Base-by-base conservation (phyloP, 1,139 yeast species). In the Insectozyma bohioensis region DNA sequence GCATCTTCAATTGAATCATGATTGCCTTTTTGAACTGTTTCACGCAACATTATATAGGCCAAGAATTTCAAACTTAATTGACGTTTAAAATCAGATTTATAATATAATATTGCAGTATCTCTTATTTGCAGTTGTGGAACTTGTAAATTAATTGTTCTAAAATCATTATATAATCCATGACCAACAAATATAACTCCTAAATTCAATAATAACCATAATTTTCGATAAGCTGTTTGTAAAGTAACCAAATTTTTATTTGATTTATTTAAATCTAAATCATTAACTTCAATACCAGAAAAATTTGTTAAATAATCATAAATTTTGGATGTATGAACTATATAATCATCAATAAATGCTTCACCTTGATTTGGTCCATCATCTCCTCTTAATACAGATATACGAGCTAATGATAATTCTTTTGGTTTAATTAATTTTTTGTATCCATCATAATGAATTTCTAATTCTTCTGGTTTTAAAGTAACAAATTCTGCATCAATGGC, bases 401-500 rank as follows among this genome's bases (percentile, higher is more conserved):
- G 72, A 0, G 98, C 98, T 21, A 94, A 65, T 3, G 95, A 82
- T 28, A 83, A 67, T 33, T 78, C 74, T 34, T 81, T 80, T 0
- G 98, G 97, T 40, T 80, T 75, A 8, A 88, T 70, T 29, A 90
- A 60, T 10, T 77, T 71, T 41, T 79, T 80, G 5, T 70, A 52
- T 0, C 97, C 97, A 42, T 77, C 78, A 32, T 56, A 62, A 34
- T 80, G 73, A 30, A 92, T 75, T 50, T 90, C 97, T 26, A 79
- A 74, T 44, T 83, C 80, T 47, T 90, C 97, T 5, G 85, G 86
- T 36, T 79, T 78, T 23, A 90, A 56, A 28, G 82, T 76, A 5
- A 94, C 97, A 66, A 94, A 94, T 56, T 94, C 99, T 0, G 99
- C 97, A 65, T 94, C 99, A 36, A 94, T 83, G 0, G 98, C 98